Evolutionary conservation across 352 stramenopile genomes (phyloP).

Genomic region (Pythium rishiriense): DNA sequence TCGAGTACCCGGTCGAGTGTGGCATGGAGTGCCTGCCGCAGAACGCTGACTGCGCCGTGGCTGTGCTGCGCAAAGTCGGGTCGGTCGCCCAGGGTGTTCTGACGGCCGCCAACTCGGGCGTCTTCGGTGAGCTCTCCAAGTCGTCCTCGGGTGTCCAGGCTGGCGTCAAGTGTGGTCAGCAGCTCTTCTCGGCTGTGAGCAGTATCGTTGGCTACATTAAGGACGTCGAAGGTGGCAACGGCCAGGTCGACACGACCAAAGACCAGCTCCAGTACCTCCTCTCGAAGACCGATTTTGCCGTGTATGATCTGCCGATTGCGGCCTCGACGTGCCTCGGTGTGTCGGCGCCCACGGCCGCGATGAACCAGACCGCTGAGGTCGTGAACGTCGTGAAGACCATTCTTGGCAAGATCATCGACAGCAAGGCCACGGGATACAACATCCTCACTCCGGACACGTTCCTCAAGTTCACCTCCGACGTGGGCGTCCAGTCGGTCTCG

Average conservation of each 20-base stretch:
- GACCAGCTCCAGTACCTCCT: slow-evolving; percentile 53
- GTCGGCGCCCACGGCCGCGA: slow-evolving; percentile 19
- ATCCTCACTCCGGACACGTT: slow-evolving; percentile 18
- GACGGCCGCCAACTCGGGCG: slow-evolving; percentile 36
- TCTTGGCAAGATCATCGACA: slow-evolving; percentile 36
- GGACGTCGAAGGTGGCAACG: slow-evolving; percentile 18
- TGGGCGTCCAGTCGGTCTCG: slow-evolving; percentile 9
- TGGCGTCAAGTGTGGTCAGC: slow-evolving; percentile 28
- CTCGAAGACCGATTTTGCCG: slow-evolving; percentile 55
- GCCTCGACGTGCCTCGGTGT: slow-evolving; percentile 48
- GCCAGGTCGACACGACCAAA: slow-evolving; percentile 40
- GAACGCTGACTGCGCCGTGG: slow-evolving; percentile 50
- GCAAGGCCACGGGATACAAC: slow-evolving; percentile 21
- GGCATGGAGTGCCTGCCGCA: slow-evolving; percentile 56
- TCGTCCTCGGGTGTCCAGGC: slow-evolving; percentile 21
- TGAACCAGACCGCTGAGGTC: slow-evolving; percentile 43
- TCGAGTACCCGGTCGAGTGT: slow-evolving; percentile 57
- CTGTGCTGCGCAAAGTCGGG: slow-evolving; percentile 39
- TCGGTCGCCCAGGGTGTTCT: slow-evolving; percentile 43
- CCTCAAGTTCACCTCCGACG: slow-evolving; percentile 20
- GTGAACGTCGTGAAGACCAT: slow-evolving; percentile 30
- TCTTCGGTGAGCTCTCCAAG: slow-evolving; percentile 38
- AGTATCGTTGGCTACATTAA: slow-evolving; percentile 25
- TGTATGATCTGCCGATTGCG: slow-evolving; percentile 51
- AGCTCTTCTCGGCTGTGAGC: slow-evolving; percentile 19